Base-by-base conservation (phyloP, 75 land plant species). In the Pinus taeda region DNA sequence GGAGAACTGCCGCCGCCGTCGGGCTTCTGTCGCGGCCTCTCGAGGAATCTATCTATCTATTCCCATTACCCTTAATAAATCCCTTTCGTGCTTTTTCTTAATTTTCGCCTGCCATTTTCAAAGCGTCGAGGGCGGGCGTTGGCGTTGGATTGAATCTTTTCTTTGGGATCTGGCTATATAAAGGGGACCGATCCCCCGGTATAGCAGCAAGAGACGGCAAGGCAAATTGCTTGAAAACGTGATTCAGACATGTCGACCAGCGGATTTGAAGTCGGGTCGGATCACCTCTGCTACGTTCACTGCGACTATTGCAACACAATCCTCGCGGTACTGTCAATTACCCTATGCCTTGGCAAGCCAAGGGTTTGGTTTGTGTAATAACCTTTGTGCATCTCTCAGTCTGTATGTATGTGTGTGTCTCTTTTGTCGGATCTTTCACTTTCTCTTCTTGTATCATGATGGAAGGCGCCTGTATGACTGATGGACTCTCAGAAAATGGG, bases 221-320 rank as follows among this genome's bases (percentile, higher is more conserved):
- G 18, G 18, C 0, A 29, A 5, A 29, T 63, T 30, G 17, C 39
- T 39, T 3, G 36, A 2, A 9, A 36, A 9, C 71, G 49, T 11
- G 75, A 14, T 42, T 55, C 37, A 17, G 76, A 57, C 65, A 85
- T 80, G 87, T 85, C 87, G 15, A 20, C 82, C 58, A 42, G 49
- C 49, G 72, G 72, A 69, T 69, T 39, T 24, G 80, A 80, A 29
- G 39, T 77, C 33, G 74, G 65, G 15, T 36, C 77, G 20, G 84
- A 85, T 22, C 87, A 80, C 22, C 76, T 85, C 37, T 85, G 84
- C 75, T 85, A 85, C 58, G 84, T 85, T 73, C 87, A 82, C 79
- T 85, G 87, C 85, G 79, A 74, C 79, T 79, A 67, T 77, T 85
- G 87, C 81, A 85, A 77, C 85, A 85, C 84, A 30, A 73, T 82